Conservation (phyloP, 495 filamentous ascomycete species). For the Cercophora scortea region DNA sequence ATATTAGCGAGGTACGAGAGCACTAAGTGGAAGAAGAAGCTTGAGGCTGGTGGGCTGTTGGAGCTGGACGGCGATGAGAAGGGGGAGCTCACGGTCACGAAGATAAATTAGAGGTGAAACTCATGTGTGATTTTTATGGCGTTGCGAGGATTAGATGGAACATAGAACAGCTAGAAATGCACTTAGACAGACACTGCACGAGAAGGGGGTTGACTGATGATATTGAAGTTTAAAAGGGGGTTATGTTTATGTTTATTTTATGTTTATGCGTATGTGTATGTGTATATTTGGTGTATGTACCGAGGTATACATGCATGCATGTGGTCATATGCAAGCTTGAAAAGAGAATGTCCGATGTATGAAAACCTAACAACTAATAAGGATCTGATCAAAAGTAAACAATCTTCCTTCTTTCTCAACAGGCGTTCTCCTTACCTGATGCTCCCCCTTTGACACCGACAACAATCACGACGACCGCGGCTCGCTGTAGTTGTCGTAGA, state of each 20-base stretch:
- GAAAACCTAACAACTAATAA: too few relatives aligned
- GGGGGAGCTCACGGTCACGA: conserved; percentile 36
- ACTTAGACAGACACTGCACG: too few relatives aligned
- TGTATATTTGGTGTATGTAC: too few relatives aligned
- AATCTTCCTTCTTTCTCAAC: not conserved
- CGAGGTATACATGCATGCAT: too few relatives aligned
- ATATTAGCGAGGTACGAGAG: conserved; percentile 81
- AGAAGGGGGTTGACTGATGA: too few relatives aligned
- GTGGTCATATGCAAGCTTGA: not conserved
- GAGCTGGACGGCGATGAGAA: conserved; percentile 35
- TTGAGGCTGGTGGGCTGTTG: conserved; percentile 55
- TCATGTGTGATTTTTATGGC: too few relatives aligned
- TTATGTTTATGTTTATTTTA: too few relatives aligned
- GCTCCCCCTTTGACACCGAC: not conserved
- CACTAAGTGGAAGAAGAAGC: conserved; percentile 78
- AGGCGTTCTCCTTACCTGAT: not conserved
- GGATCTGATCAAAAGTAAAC: not conserved
- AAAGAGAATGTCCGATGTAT: too few relatives aligned
- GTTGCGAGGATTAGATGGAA: not conserved
- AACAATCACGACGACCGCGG: not conserved
- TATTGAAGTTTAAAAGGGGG: too few relatives aligned
- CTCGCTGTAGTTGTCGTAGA: conserved; percentile 9
- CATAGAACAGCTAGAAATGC: not conserved
- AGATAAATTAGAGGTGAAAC: conserved; percentile 19
- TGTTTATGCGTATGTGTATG: too few relatives aligned